Percentiles rank a stretch among this genome's conserved stretches.
phyloP scores from a whole-genome alignment of 108 stramenopile genomes.

The Seminavis robusta region DNA sequence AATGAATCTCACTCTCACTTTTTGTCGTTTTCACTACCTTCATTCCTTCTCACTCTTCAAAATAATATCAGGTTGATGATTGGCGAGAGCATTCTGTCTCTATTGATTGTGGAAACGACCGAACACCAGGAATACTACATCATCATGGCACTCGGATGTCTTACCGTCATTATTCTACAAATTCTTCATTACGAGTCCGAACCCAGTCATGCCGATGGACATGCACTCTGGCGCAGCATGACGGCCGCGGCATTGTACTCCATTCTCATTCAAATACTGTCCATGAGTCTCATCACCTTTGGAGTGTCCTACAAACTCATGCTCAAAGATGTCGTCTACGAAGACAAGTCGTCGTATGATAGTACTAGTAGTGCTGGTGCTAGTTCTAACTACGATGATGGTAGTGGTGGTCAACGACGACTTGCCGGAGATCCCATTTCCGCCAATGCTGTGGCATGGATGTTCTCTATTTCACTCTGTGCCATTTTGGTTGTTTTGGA shows the following conservation, averaged over 20 bases:
- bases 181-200: slow-evolving; percentile 30
- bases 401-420: too few species aligned
- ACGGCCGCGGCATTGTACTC: slow-evolving; percentile 8
- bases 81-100: slow-evolving; percentile 48
- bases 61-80: slow-evolving; percentile 36
- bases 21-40: slow-evolving; percentile 4
- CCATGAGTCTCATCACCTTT: slow-evolving; percentile 15
- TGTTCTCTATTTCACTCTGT: too few species aligned
- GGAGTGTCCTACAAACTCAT: slow-evolving; percentile 19
- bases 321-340: too few species aligned
- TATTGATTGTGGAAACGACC: slow-evolving; percentile 31
- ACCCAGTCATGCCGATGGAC: slow-evolving; percentile 30
- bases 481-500: too few species aligned
- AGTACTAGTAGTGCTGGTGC: too few species aligned
- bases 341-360: too few species aligned
- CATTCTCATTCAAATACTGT: slow-evolving; percentile 8
- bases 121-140: slow-evolving; percentile 13
- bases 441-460: too few species aligned
- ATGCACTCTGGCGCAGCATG: slow-evolving; percentile 29
- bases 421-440: too few species aligned
- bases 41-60: slow-evolving; percentile 8
- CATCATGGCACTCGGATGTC: slow-evolving; percentile 23
- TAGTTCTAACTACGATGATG: too few species aligned
- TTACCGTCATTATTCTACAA: slow-evolving; percentile 32
- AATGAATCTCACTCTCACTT: background rate